A percentile compares a stretch with the other conserved stretches of the same genome.
Evolutionary conservation across 148 eudicot species (phyloP).

Genomic region (Drosera capensis): DNA sequence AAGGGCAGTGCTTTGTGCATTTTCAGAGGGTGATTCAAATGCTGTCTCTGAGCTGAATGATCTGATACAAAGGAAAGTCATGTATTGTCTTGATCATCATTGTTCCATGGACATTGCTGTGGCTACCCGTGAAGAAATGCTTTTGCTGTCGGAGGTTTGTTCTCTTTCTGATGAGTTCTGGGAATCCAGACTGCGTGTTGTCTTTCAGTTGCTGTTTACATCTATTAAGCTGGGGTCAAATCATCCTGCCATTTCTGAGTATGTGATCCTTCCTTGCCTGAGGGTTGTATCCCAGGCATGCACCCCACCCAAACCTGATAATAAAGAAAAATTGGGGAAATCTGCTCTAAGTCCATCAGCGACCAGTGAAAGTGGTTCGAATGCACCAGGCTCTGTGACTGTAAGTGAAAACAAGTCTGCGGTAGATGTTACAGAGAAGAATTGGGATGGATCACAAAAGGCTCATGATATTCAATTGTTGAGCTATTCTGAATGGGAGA

Average conservation of each 20-base stretch:
- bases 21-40: constrained; percentile 82
- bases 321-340: constrained; percentile 54
- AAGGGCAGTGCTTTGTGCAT: constrained; percentile 92
- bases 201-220: constrained; percentile 84
- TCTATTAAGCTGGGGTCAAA: constrained; percentile 87
- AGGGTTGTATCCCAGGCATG: constrained; percentile 95
- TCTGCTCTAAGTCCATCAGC: constrained; percentile 20
- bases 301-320: constrained; percentile 97
- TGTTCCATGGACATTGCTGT: constrained; percentile 96
- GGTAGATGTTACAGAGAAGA: constrained; percentile 44
- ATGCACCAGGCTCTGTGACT: constrained; percentile 24
- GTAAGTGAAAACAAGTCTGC: constrained; percentile 39
- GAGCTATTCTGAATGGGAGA: constrained; percentile 97
- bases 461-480: constrained; percentile 71
- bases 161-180: constrained; percentile 95
- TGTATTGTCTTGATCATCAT: constrained; percentile 96
- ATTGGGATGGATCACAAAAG: constrained; percentile 71
- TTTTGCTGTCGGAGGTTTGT: constrained; percentile 90
- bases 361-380: constrained; percentile 42
- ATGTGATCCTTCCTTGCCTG: constrained; percentile 94
- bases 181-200: constrained; percentile 95
- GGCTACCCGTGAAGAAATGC: constrained; percentile 85
- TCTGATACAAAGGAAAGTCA: constrained; percentile 80
- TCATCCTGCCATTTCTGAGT: constrained; percentile 98
- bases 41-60: constrained; percentile 87